Conservation (phyloP, 345 rosid species). For the Stellera chamaejasme region DNA sequence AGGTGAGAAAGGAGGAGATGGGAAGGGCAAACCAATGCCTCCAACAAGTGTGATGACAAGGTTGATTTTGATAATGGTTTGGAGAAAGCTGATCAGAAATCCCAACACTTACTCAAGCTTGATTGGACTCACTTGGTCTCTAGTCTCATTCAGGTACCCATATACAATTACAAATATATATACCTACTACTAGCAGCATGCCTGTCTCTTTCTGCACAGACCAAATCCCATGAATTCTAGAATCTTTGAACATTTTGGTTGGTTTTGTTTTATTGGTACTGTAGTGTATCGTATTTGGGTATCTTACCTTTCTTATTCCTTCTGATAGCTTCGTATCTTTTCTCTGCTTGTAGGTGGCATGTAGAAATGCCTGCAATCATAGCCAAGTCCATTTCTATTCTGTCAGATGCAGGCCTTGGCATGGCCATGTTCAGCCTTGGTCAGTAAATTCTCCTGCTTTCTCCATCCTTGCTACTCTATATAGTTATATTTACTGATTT, state of each 20-base stretch:
- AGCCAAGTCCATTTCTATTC: constrained; percentile 93
- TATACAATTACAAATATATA: no score
- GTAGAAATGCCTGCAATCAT: constrained; percentile 89
- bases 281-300: constrained; percentile 1
- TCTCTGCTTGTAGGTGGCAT: constrained; percentile 63
- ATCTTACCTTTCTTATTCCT: constrained; percentile 5
- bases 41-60: constrained; percentile 98
- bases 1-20: constrained; percentile 42
- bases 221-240: constrained; percentile 3
- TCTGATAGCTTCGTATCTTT: constrained; percentile 2
- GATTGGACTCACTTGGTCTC: constrained; percentile 88
- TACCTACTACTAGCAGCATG: no score
- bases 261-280: not conserved
- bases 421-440: constrained; percentile 99
- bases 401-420: constrained; percentile 99
- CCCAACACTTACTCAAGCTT: constrained; percentile 97
- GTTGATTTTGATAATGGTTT: constrained; percentile 94
- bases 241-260: not conserved
- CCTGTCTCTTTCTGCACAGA: constrained; percentile 6
- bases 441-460: constrained; percentile 33
- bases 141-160: constrained; percentile 71
- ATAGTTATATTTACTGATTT: constrained; percentile 2
- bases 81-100: constrained; percentile 98
- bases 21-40: constrained; percentile 70
- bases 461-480: not conserved